Percentiles rank a stretch among this genome's conserved stretches.
Conservation (phyloP, 768 basidiomycete species). For the Termitomyces bulborhizus region DNA sequence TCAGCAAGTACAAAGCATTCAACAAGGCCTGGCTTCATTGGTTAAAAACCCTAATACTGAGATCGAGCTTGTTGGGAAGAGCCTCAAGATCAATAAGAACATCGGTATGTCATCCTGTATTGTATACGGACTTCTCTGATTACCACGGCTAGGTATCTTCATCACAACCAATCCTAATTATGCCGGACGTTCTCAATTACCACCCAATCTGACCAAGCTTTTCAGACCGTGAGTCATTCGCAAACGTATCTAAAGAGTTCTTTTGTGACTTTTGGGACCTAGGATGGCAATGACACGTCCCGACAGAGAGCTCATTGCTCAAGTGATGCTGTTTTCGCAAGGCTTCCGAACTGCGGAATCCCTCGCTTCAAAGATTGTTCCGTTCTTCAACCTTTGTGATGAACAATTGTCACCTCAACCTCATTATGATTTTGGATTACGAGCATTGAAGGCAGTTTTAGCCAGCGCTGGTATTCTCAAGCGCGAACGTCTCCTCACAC, state of each 20-base stretch:
- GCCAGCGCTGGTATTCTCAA: constrained; percentile 97
- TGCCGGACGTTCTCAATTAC: constrained; percentile 89
- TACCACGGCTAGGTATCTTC: constrained; percentile 66
- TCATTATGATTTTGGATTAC: constrained; percentile 98
- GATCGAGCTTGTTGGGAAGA: constrained; percentile 95
- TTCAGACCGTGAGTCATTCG: constrained; percentile 76
- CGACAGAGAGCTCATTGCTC: constrained; percentile 96
- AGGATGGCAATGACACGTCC: constrained; percentile 99
- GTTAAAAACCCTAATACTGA: constrained; percentile 82
- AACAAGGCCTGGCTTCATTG: constrained; percentile 85
- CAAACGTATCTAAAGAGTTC: not conserved
- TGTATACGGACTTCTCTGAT: constrained; percentile 2
- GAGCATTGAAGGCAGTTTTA: constrained; percentile 94
- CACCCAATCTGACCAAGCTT: constrained; percentile 84
- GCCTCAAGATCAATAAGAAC: constrained; percentile 85
- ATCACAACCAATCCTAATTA: constrained; percentile 99
- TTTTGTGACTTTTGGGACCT: constrained; percentile 11
- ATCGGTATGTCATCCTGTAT: constrained; percentile 51
- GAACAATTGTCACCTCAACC: constrained; percentile 96
- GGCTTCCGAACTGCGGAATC: constrained; percentile 97
- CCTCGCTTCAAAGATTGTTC: constrained; percentile 97
- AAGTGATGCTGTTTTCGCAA: constrained; percentile 99
- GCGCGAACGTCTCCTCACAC: constrained; percentile 74
- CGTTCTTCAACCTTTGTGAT: constrained; percentile 98
- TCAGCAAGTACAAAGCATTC: constrained; percentile 98